Evolutionary conservation across 345 rosid species (phyloP), one percentile per base, ranked within the genome.

Genomic region (Acer saccharum): DNA sequence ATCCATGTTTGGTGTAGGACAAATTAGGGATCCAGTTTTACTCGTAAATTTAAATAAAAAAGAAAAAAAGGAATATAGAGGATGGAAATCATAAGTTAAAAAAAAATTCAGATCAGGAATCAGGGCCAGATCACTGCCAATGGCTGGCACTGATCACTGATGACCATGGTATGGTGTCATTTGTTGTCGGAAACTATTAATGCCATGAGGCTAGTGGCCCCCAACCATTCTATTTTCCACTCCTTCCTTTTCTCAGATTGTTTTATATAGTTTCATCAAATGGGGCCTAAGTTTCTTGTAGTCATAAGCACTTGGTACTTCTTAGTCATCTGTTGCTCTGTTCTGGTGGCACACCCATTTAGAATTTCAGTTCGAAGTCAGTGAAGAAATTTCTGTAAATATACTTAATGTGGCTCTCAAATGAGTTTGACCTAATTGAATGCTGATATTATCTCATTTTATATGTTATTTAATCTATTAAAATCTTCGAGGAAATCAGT

Each of bases 371-470:
- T 1, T 2, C 16, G 2, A 69, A 69, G 72, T 23, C 17, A 5
- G 10, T 12, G 27, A 1, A 23, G 10, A 43, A 13, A 29, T 10
- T 7, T 71, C 16, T 23, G 60, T 61, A 13, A 61, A 20, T 35
- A 69, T 72, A 7, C 44, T 55, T 20, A 6, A 41, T 73, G n/a
- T 11, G 12, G 41, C 11, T 58, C 7, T 27, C 25, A 64, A 4
- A 44, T 64, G 44, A 74, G 62, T 48, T 74, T 46, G 60, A 64
- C 43, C 27, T 27, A 41, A 65, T 48, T 64, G 27, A 23, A 48
- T 48, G 27, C 43, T 74, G 25, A 17, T 65, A 74, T 6, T 27
- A 57, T 63, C 68, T 44, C 20, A 29, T 44, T 63, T 8, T 43
- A 62, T 14, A 39, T 66, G 69, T 76, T 52, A 10, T 0, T 66